Percentiles rank a stretch among this genome's conserved stretches.
Conservation (phyloP, 2,329 filamentous ascomycete genomes). For the Proliferodiscus dingleyae region DNA sequence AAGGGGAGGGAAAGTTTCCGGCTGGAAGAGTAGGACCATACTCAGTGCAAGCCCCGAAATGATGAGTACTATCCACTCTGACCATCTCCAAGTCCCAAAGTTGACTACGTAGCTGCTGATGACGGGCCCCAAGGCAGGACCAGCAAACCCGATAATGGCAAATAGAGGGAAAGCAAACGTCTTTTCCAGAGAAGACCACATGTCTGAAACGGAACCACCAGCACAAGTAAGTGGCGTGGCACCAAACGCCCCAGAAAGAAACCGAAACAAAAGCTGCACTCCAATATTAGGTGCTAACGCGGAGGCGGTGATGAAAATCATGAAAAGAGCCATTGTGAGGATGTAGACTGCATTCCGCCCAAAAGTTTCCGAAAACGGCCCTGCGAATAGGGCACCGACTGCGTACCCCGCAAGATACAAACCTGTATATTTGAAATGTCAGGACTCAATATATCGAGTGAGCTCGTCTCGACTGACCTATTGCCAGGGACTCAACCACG, state of each 20-base stretch:
- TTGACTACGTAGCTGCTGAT: constrained; percentile 62
- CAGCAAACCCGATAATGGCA: constrained; percentile 60
- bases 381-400: constrained; percentile 32
- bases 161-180: constrained; percentile 57
- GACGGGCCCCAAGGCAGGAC: constrained; percentile 60
- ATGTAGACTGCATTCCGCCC: constrained; percentile 38
- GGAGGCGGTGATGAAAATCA: constrained; percentile 39
- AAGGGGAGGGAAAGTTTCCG: constrained; percentile 58
- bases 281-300: constrained; percentile 28
- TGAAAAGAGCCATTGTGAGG: constrained; percentile 36
- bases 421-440: background rate
- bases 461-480: constrained; percentile 17
- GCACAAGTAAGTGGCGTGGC: constrained; percentile 57
- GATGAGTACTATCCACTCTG: constrained; percentile 56
- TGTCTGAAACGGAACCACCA: constrained; percentile 57
- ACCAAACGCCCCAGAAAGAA: constrained; percentile 59
- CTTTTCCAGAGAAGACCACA: constrained; percentile 47
- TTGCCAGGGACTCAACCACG: constrained; percentile 45
- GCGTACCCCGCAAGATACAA: constrained; percentile 30
- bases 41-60: constrained; percentile 64
- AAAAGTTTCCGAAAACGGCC: constrained; percentile 36
- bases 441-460: too few species aligned
- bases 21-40: constrained; percentile 43
- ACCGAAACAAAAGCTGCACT: constrained; percentile 50
- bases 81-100: constrained; percentile 69